Base-by-base conservation (phyloP, 1,139 yeast species). In the Debaryomyces fabryi region DNA sequence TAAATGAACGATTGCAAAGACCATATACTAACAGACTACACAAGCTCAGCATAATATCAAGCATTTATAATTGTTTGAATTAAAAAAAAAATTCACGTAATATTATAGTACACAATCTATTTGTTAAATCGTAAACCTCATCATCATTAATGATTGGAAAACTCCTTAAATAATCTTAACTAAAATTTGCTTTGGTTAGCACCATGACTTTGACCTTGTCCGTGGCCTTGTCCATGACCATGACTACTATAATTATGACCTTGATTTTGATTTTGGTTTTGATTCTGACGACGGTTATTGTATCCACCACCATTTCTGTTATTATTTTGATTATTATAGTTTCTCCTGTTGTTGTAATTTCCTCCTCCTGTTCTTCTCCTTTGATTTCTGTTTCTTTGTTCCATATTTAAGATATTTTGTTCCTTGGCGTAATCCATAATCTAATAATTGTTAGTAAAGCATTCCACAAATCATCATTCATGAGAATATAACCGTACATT, bases 351-450 rank as follows among this genome's bases (percentile, higher is more conserved):
- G 34, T 53, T 56, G 52, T 49, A 54, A 36, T 59, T 58, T 9
- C 64, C 63, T 20, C 60, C 61, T 13, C 71, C 69, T 8, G 38
- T 35, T 59, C 81, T 71, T 62, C 76, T 73, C 59, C 69, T 72
- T 49, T 71, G 76, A 62, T 69, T 78, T 71, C 74, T 78, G 57
- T 74, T 72, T 58, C 79, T 68, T 56, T 78, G 79, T 52, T 80
- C 81, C 71, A 76, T 76, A 60, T 76, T 81, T 59, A 81, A 76
- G 56, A 79, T 71, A 57, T 79, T 79, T 58, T 83, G 84, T 56
- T 78, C 86, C 65, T 86, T 90, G 52, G 93, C 90, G 61, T 86
- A 87, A 58, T 89, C 96, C 76, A 91, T 89, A 51, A 88, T 81
- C 78, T 69, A 59, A 18, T 49, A n/a, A 21, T 18, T 25, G 52